Conservation (phyloP, 306 rosid species). For the Bauhinia variegata region DNA sequence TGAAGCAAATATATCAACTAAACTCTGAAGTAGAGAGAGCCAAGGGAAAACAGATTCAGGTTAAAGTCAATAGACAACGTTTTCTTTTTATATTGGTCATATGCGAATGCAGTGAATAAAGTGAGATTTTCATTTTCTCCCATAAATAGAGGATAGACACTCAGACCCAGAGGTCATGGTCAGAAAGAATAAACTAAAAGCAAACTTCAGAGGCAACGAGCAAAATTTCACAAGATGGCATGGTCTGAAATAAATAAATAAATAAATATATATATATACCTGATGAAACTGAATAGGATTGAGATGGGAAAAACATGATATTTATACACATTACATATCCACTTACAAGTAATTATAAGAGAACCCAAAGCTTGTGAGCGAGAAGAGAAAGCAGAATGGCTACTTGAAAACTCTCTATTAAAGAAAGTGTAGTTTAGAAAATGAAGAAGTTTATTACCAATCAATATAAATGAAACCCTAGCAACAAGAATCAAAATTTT, state of each 20-base stretch:
- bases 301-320: background rate
- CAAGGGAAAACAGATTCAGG: background rate
- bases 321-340: constrained; percentile 1
- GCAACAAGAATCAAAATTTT: constrained; percentile 21
- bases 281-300: background rate
- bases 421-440: background rate
- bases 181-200: background rate
- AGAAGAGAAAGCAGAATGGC: constrained; percentile 19
- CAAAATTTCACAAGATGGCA: constrained; percentile 16
- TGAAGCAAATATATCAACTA: background rate
- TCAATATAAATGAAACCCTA: constrained; percentile 3
- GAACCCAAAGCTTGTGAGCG: constrained; percentile 6
- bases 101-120: constrained; percentile 3
- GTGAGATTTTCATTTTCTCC: constrained; percentile 6
- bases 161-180: background rate
- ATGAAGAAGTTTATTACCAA: background rate
- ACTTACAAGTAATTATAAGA: constrained; percentile 6
- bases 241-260: constrained; percentile 5
- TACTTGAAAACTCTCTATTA: background rate
- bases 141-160: background rate
- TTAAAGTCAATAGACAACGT: constrained; percentile 1
- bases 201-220: constrained; percentile 10
- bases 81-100: constrained; percentile 11
- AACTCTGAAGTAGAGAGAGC: constrained; percentile 2
- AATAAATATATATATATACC: too few relatives aligned